Evolutionary conservation across 495 filamentous ascomycete species (phyloP), one percentile per base, ranked within the genome.

Genomic region (Aspergillus leporis): DNA sequence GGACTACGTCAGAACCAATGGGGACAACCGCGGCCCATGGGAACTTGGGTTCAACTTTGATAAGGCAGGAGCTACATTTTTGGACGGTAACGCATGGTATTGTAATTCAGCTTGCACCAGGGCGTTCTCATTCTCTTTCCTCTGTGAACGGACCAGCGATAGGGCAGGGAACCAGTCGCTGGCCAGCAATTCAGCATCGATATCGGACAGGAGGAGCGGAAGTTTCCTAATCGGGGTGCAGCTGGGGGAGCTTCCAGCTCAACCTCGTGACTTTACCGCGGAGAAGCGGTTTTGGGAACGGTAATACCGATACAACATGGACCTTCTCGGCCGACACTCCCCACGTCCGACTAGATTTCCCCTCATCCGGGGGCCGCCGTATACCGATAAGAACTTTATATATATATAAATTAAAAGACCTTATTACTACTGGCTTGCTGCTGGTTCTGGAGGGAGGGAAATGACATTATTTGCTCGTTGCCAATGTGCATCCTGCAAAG

Each of bases 321-420:
- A 47, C 61, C 65, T 57, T 69, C 64, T 75, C 74, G 72, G 74
- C 74, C 74, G 72, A 76, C 61, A 67, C 57, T 31, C 19, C 59
- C 55, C 46, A 49, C 55, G 63, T 46, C 51, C 58, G 65, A 45
- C 32, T 51, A 23, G 19, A 52, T 19, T 32, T 51, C 41, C 53
- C 49, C 43, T 38, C 53, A 49, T 53, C 65, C 68, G 70, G 67
- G 56, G 55, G 59, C 21, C 65, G 65, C 65, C 68, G 68, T 58
- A 52, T 21, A 49, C 70, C 67, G 70, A 67, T 48, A 34, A 55
- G 31, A 9, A 16, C 19, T n/a, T 14, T 47, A n/a, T 12, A 0
- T 47, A 5, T 10, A 30, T 51, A 51, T n/a, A n/a, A n/a, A n/a
- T 31, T 51, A 50, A 21, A 50, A 5, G 4, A 28, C 5, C 21